Conservation (phyloP, 2,329 filamentous ascomycete genomes). For the Fusarium sp. region DNA sequence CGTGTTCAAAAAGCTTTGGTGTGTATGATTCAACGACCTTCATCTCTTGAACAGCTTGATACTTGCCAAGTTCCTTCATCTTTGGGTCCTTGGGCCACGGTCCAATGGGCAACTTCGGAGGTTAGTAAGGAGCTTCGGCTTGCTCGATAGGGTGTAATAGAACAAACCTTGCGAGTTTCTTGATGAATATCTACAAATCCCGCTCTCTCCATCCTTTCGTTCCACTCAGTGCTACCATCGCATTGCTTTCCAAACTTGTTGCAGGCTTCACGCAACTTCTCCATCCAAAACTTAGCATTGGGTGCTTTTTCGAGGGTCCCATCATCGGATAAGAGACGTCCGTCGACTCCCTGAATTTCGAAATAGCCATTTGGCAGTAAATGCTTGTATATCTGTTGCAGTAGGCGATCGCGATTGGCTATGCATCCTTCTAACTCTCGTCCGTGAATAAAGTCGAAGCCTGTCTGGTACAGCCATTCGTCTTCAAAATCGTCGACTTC, state of each 20-base stretch:
- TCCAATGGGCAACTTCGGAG: conserved; percentile 16
- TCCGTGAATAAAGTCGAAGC: conserved; percentile 25
- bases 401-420: not conserved
- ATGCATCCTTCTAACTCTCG: conserved; percentile 30
- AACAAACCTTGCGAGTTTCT: conserved; percentile 8
- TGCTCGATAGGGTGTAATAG: too few relatives aligned
- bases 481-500: conserved; percentile 33
- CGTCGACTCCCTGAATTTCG: conserved; percentile 20
- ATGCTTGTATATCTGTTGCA: not conserved
- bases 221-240: conserved; percentile 17
- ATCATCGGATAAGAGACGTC: conserved; percentile 11
- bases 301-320: conserved; percentile 14
- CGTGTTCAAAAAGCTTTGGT: conserved; percentile 26
- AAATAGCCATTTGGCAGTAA: conserved; percentile 3
- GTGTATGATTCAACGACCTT: conserved; percentile 35
- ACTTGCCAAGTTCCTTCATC: conserved; percentile 29
- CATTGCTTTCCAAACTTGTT: conserved; percentile 26
- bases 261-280: conserved; percentile 8
- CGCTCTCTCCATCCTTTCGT: not conserved
- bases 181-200: conserved; percentile 22
- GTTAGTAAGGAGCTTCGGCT: not conserved
- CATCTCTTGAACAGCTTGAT: conserved; percentile 19
- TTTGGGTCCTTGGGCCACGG: conserved; percentile 21
- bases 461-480: conserved; percentile 18
- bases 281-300: conserved; percentile 13